Conservation (phyloP, 495 filamentous ascomycete species). For the Neurospora sp. region DNA sequence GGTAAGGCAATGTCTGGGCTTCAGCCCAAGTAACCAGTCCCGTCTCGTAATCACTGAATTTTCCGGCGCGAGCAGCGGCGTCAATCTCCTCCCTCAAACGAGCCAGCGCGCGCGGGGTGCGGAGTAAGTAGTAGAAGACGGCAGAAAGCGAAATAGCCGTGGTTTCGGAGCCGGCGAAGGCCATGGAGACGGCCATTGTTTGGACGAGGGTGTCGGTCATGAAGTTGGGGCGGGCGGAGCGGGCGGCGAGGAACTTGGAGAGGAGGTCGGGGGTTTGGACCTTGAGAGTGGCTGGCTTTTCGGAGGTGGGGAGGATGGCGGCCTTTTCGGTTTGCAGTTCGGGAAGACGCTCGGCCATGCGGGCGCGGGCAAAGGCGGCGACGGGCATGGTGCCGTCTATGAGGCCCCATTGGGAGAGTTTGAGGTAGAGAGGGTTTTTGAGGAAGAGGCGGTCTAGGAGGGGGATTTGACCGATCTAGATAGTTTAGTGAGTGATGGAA, state of each 20-base stretch:
- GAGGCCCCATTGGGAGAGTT: conserved; percentile 36
- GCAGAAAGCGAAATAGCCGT: conserved; percentile 52
- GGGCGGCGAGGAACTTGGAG: conserved; percentile 50
- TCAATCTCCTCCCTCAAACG: conserved; percentile 45
- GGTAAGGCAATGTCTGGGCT: conserved; percentile 47
- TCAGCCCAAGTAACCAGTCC: conserved; percentile 51
- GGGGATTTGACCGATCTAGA: conserved; percentile 50
- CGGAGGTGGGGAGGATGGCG: conserved; percentile 26
- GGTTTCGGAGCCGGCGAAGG: conserved; percentile 53
- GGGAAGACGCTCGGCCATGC: conserved; percentile 42
- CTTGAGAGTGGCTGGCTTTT: conserved; percentile 27
- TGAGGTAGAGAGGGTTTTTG: conserved; percentile 49
- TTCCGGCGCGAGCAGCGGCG: conserved; percentile 32
- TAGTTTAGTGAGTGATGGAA: too few relatives aligned
- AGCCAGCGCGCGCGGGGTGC: conserved; percentile 35
- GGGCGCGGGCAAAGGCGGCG: conserved; percentile 45
- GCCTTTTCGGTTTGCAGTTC: conserved; percentile 24
- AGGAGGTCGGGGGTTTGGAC: conserved; percentile 47
- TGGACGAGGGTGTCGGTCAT: conserved; percentile 56
- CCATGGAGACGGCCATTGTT: conserved; percentile 55
- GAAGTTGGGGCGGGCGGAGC: conserved; percentile 50
- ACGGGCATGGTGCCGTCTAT: conserved; percentile 51
- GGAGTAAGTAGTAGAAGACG: conserved; percentile 56
- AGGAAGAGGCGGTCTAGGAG: conserved; percentile 49
- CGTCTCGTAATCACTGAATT: conserved; percentile 39